Evolutionary conservation across 164 flowering plant species (phyloP), one percentile per base, ranked within the genome.

Genomic region (Umbellularia californica): DNA sequence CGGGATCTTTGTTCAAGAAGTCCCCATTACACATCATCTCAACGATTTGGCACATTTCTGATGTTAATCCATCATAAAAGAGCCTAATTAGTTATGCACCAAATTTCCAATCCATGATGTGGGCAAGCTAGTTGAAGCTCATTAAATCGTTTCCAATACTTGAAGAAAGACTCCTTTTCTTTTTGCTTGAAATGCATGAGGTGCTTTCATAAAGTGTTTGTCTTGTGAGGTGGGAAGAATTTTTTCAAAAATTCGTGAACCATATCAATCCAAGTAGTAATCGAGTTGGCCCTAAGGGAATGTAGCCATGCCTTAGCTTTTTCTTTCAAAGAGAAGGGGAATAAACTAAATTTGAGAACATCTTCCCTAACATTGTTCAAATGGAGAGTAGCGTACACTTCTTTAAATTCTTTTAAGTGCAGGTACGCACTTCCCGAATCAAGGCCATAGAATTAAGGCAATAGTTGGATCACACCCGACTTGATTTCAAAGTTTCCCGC

Each of bases 381-480:
- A 1, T 58, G 22, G 7, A 58, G n/a, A 0, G 63, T 58, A 1
- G 63, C 23, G 5, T 2, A 0, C 6, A 14, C 19, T n/a, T 14
- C 63, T 1, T 24, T 24, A n/a, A n/a, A n/a, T n/a, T n/a, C n/a
- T n/a, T n/a, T n/a, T n/a, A n/a, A 1, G 0, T 24, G 25, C 0
- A 1, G 25, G 0, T 1, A 1, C 25, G n/a, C 25, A 0, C 1
- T 0, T 1, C 0, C 0, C 25, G 25, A 0, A 1, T 24, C 25
- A 24, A 0, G 0, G 25, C 25, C 25, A 24, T 24, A 1, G 1
- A 0, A 24, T 1, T 1, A 24, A 24, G 25, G 25, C 1, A 1
- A 1, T 1, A 24, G 1, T 1, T 1, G 1, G 25, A 0, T 1
- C 1, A 1, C 25, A 24, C n/a, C n/a, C n/a, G n/a, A n/a, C n/a